phyloP scores from a whole-genome alignment of 2,329 filamentous ascomycete species.

The Gnomoniopsis sp. region DNA sequence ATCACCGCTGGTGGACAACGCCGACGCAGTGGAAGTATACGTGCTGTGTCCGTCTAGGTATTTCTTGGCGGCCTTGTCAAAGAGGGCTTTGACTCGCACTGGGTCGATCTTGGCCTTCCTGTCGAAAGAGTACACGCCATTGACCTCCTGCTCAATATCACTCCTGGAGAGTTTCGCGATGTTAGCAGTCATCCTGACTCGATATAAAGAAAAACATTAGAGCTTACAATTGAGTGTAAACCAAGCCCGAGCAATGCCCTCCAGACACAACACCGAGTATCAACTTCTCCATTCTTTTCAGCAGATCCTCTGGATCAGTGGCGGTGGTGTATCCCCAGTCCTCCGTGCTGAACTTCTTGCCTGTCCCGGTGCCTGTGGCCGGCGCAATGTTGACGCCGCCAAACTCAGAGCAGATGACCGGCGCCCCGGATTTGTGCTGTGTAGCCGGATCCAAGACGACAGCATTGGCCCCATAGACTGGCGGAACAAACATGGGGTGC shows the following conservation, averaged over 20 bases:
- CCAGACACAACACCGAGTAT: constrained; percentile 54
- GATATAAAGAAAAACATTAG: not conserved
- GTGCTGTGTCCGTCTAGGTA: constrained; percentile 33
- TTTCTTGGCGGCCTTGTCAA: constrained; percentile 46
- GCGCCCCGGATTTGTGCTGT: constrained; percentile 50
- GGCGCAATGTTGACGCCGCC: constrained; percentile 65
- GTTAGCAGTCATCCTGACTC: not conserved
- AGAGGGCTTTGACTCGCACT: constrained; percentile 52
- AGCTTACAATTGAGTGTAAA: constrained; percentile 63
- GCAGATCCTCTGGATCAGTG: constrained; percentile 54
- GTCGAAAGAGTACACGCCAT: constrained; percentile 63
- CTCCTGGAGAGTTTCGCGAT: constrained; percentile 29
- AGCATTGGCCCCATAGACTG: constrained; percentile 30
- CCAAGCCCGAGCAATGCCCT: constrained; percentile 58
- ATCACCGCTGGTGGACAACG: not conserved
- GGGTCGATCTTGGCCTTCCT: constrained; percentile 59
- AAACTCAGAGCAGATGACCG: constrained; percentile 65
- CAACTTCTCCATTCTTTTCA: constrained; percentile 55
- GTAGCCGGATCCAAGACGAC: constrained; percentile 41
- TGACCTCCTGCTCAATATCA: constrained; percentile 66
- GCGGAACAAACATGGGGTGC: constrained; percentile 51
- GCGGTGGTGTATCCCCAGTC: constrained; percentile 71
- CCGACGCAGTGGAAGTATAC: not conserved
- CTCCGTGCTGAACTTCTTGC: constrained; percentile 32
- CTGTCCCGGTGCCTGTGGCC: constrained; percentile 33